Evolutionary conservation across 306 rosid species (phyloP).

Genomic region (Luffa acutangula): DNA sequence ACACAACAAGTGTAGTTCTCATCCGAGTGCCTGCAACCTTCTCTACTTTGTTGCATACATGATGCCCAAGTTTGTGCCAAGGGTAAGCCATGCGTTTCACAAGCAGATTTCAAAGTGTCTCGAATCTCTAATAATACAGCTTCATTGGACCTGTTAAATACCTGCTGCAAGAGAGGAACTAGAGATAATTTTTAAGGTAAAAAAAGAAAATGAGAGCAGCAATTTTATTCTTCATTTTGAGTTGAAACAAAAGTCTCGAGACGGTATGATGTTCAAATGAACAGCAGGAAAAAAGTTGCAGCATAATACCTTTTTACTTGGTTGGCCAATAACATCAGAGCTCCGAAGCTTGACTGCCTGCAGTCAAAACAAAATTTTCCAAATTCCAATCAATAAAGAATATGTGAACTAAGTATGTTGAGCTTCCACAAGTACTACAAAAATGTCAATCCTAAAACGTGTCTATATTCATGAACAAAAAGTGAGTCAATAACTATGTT

Average conservation of each 20-base stretch:
- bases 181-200: constrained; percentile 8
- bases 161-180: constrained; percentile 35
- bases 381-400: constrained; percentile 14
- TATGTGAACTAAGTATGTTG: neutral
- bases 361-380: constrained; percentile 23
- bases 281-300: neutral
- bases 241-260: neutral
- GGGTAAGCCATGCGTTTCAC: constrained; percentile 72
- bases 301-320: constrained; percentile 38
- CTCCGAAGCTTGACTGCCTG: constrained; percentile 86
- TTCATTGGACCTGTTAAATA: constrained; percentile 33
- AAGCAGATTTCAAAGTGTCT: constrained; percentile 62
- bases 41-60: constrained; percentile 69
- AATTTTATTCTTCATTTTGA: neutral
- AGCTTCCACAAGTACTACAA: neutral
- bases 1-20: constrained; percentile 59
- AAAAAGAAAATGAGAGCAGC: neutral
- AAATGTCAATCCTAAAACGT: neutral
- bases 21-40: constrained; percentile 71
- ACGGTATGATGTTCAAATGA: constrained; percentile 1
- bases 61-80: constrained; percentile 91
- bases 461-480: neutral
- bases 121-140: constrained; percentile 68
- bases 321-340: constrained; percentile 35
- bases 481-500: neutral